phyloP scores from a whole-genome alignment of 2,329 filamentous ascomycete species.

The Penicillium sp. region DNA sequence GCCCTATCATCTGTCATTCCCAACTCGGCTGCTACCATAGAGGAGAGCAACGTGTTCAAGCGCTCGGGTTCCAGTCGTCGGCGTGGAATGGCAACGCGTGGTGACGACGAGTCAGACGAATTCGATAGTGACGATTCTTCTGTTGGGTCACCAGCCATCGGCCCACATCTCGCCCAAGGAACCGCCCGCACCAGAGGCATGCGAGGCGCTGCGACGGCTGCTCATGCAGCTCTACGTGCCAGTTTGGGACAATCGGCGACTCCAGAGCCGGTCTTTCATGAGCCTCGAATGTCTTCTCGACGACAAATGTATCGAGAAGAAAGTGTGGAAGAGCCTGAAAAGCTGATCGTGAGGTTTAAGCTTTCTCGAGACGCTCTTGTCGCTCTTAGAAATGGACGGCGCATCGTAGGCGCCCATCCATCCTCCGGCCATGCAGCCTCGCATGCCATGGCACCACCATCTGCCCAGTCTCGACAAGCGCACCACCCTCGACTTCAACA shows the following conservation, averaged over 20 bases:
- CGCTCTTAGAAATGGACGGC: slow-evolving; percentile 19
- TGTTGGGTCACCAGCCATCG: slow-evolving; percentile 76
- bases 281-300: slow-evolving; percentile 63
- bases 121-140: slow-evolving; percentile 86
- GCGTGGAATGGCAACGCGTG: slow-evolving; percentile 56
- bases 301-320: slow-evolving; percentile 70
- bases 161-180: slow-evolving; percentile 61
- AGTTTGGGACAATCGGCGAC: slow-evolving; percentile 76
- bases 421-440: slow-evolving; percentile 54
- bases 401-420: slow-evolving; percentile 44
- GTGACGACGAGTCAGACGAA: slow-evolving; percentile 74
- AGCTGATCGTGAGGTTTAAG: slow-evolving; percentile 68
- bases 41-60: slow-evolving; percentile 85
- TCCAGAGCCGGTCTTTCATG: slow-evolving; percentile 70
- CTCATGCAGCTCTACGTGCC: slow-evolving; percentile 78
- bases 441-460: slow-evolving; percentile 50
- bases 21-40: slow-evolving; percentile 71
- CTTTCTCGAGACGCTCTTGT: slow-evolving; percentile 65
- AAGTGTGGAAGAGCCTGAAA: slow-evolving; percentile 65
- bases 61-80: slow-evolving; percentile 60
- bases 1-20: slow-evolving; percentile 90
- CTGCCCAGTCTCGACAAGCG: slow-evolving; percentile 29
- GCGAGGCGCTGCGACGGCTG: slow-evolving; percentile 79
- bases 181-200: slow-evolving; percentile 84
- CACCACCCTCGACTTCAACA: slow-evolving; percentile 33